phyloP scores from a whole-genome alignment of 352 stramenopile species.

The Globisporangium cylindrosporum region DNA sequence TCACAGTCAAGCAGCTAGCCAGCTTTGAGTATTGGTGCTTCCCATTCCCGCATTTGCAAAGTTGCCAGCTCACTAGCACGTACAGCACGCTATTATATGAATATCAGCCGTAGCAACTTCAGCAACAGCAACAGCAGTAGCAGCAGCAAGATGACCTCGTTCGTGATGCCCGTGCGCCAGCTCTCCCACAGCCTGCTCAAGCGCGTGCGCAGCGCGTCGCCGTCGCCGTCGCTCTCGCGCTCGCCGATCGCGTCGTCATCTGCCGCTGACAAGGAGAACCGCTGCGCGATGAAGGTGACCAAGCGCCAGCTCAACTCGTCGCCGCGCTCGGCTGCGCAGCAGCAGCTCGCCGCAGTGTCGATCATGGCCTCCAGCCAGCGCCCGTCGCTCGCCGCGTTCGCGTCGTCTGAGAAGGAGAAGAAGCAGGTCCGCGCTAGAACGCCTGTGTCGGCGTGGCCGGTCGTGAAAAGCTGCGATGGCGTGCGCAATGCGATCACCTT shows the following conservation, averaged over 20 bases:
- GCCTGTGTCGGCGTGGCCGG: constrained; percentile 29
- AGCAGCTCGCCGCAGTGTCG: constrained; percentile 13
- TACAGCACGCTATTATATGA: not conserved
- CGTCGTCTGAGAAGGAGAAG: not conserved
- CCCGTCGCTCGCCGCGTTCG: constrained; percentile 13
- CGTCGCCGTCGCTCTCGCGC: constrained; percentile 12
- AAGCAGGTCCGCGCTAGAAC: not conserved
- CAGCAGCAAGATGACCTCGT: constrained; percentile 36
- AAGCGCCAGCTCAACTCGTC: constrained; percentile 54
- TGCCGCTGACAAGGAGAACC: constrained; percentile 16
- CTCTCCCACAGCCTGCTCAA: constrained; percentile 38
- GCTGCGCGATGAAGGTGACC: constrained; percentile 51
- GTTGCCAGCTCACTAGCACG: not conserved
- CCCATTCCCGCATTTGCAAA: constrained; percentile 2
- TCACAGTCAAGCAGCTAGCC: not conserved
- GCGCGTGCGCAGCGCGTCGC: constrained; percentile 29
- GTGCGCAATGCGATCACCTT: constrained; percentile 67
- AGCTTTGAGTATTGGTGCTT: not conserved
- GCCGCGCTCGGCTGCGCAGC: constrained; percentile 31
- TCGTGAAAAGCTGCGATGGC: constrained; percentile 48
- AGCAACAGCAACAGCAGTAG: not conserved
- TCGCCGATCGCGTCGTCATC: not conserved
- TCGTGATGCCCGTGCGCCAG: constrained; percentile 41
- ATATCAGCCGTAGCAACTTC: not conserved
- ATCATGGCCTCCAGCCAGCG: constrained; percentile 15